Evolutionary conservation across 2,329 filamentous ascomycete genomes (phyloP).

Genomic region (Exophiala dermatitidis): DNA sequence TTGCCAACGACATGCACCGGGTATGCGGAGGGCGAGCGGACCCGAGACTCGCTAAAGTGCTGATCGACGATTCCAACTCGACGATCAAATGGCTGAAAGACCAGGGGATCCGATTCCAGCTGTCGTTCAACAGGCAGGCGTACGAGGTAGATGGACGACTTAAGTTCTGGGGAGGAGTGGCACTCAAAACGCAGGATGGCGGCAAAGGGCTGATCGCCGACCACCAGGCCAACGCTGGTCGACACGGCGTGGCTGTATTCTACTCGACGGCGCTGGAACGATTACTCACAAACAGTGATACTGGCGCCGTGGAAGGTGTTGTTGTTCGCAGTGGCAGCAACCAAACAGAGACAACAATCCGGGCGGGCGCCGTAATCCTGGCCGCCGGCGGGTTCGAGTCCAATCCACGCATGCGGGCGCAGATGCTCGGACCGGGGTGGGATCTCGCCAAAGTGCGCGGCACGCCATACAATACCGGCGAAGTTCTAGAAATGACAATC

Average conservation of each 20-base stretch:
- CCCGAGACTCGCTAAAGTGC: constrained; percentile 39
- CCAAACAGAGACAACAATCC: constrained; percentile 28
- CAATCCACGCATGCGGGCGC: constrained; percentile 49
- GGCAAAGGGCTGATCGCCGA: constrained; percentile 53
- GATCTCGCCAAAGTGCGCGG: constrained; percentile 56
- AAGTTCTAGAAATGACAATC: constrained; percentile 49
- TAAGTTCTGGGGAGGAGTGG: constrained; percentile 62
- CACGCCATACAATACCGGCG: constrained; percentile 58
- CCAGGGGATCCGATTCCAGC: constrained; percentile 51
- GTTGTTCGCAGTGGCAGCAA: background rate
- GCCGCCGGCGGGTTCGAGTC: constrained; percentile 60
- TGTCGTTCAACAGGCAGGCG: constrained; percentile 60
- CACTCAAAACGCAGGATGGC: constrained; percentile 52
- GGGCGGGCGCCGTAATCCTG: constrained; percentile 42
- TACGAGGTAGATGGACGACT: constrained; percentile 55
- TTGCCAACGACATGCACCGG: constrained; percentile 49
- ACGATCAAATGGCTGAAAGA: constrained; percentile 50
- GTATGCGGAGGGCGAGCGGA: constrained; percentile 52
- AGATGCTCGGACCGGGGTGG: constrained; percentile 55
- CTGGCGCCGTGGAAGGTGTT: constrained; percentile 20
- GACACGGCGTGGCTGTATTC: constrained; percentile 39
- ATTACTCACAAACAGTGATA: constrained; percentile 32
- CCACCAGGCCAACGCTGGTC: constrained; percentile 35
- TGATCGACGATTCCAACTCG: constrained; percentile 48
- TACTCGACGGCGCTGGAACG: constrained; percentile 43